Percentiles rank a stretch among this genome's conserved stretches.
phyloP scores from a whole-genome alignment of 179 eudicot species.

The Monotropa hypopitys region DNA sequence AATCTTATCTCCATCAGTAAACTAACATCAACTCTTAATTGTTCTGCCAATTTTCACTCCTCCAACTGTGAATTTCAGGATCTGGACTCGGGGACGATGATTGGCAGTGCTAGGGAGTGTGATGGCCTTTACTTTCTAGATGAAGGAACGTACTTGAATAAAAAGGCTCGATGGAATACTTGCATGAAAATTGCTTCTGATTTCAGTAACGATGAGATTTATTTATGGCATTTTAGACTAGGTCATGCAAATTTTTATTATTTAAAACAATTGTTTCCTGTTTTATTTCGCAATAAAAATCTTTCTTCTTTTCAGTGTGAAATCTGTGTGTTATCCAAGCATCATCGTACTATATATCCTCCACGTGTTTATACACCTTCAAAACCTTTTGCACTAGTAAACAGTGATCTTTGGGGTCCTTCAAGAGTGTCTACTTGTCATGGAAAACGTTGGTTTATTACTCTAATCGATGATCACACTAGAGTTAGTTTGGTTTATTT shows the following conservation, averaged over 20 bases:
- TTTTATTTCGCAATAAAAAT: neutral
- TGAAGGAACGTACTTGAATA: neutral
- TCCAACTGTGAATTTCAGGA: conserved; percentile 2
- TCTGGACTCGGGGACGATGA: neutral
- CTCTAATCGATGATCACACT: neutral
- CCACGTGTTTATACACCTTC: neutral
- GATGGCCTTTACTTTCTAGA: neutral
- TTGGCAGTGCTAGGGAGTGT: conserved; percentile 6
- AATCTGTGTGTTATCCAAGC: neutral
- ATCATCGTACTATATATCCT: neutral
- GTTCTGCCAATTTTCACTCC: neutral
- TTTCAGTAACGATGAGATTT: neutral
- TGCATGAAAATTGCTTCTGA: neutral
- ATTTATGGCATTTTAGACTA: neutral
- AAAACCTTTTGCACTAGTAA: neutral
- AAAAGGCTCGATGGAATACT: neutral
- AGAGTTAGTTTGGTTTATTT: neutral
- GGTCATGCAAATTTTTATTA: neutral
- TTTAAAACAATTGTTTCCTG: neutral
- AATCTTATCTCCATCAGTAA: neutral
- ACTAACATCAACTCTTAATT: neutral
- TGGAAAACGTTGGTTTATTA: neutral
- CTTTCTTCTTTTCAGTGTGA: neutral
- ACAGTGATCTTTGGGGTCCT: neutral
- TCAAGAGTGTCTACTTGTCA: neutral